These are phyloP conservation scores for Ustilago cynodontis DNA, from an alignment of 1,284 basidiomycete species.

Conservation along the genomic window DNA sequence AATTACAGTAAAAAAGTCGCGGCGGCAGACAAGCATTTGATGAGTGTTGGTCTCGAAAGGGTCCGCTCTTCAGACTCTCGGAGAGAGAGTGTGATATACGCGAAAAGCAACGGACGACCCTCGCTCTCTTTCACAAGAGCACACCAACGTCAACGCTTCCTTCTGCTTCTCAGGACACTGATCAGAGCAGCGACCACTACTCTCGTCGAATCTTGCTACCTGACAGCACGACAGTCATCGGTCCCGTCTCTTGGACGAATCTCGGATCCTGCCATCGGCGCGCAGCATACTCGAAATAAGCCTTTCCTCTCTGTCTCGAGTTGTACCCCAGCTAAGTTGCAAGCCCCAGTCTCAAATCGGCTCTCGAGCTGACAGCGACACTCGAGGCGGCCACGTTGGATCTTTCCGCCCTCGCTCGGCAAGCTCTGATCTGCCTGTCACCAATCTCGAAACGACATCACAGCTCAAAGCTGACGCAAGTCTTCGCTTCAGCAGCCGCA, in stretches of 20 bases:
- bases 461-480: background rate
- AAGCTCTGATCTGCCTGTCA: background rate
- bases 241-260: background rate
- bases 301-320: background rate
- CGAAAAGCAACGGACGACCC: constrained; percentile 9
- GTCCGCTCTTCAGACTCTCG: background rate
- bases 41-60: constrained; percentile 32
- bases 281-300: background rate
- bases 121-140: constrained; percentile 3
- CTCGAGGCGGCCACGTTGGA: background rate
- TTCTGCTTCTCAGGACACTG: background rate
- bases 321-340: background rate
- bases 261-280: background rate
- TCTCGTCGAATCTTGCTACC: background rate
- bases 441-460: background rate
- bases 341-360: background rate
- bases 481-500: background rate
- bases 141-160: background rate
- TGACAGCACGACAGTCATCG: background rate
- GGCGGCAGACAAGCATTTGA: background rate
- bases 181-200: background rate
- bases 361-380: no score
- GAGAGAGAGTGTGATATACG: constrained; percentile 25
- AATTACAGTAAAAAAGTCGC: background rate
- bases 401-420: background rate